Base-by-base conservation (phyloP, 345 rosid species). In the Gossypium anomalum region DNA sequence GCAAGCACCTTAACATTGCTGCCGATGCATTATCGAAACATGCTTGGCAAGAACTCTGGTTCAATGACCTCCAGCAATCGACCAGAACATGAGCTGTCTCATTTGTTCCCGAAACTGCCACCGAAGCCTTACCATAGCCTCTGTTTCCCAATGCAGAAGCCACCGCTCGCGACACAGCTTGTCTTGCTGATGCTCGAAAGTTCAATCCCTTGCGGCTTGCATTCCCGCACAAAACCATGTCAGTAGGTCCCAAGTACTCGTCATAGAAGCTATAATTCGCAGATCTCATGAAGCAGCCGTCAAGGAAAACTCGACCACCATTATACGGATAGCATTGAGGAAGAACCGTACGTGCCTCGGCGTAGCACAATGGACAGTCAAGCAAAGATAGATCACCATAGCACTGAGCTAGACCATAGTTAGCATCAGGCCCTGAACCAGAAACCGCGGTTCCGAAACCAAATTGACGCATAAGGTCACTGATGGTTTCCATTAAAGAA, bases 241-340 rank as follows among this genome's bases (percentile, higher is more conserved):
- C 98, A n/a, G 60, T 63, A 3, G 89, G 84, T 11, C 98, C 97
- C n/a, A 27, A 81, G 64, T 85, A 87, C 80, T 94, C 90, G 34
- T 82, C 76, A 48, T 78, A 92, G 81, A 92, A 94, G 80, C 93
- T 91, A 59, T 92, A 94, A 75, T 94, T 94, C 85, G 80, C 87
- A 0, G 91, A 77, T 79, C 99, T 86, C 99, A 94, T 91, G 87
- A 94, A 94, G 82, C 99, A 94, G 0, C 98, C 98, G 4, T 94
- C 98, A 7, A 92, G 97, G 72, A 64, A 94, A 80, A 94, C 86
- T 60, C 92, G 76, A 8, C 99, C 99, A 0, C 94, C 89, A 29
- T 86, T 92, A 76, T 72, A 9, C 38, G 99, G 99, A 77, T 87
- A 94, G 81, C 99, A 94, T 74, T 94, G 87, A 0, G 99, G 99